phyloP scores from a whole-genome alignment of 805 yeast species.

The Candida nitratophila region DNA sequence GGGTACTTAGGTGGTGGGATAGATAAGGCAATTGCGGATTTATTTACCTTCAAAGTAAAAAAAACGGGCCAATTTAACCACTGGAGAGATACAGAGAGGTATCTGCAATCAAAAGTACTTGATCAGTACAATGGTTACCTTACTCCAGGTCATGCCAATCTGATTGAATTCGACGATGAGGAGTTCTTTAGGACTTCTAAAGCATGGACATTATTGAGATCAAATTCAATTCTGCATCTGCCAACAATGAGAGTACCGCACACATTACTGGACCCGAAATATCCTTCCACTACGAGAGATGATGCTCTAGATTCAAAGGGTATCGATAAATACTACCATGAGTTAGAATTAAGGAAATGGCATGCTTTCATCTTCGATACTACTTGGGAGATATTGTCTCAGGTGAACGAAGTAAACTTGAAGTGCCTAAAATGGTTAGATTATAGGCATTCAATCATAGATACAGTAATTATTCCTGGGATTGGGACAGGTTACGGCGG shows the following conservation, averaged over 20 bases:
- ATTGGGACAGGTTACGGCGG: conserved; percentile 34
- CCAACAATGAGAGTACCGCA: conserved; percentile 35
- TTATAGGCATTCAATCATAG: conserved; percentile 12
- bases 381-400: conserved; percentile 28
- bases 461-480: conserved; percentile 28
- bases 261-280: conserved; percentile 1
- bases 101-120: conserved; percentile 10
- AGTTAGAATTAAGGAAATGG: conserved; percentile 5
- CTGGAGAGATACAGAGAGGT: conserved; percentile 17
- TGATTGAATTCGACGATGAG: conserved; percentile 21
- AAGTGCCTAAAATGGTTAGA: conserved; percentile 8
- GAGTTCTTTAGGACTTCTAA: conserved; percentile 12
- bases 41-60: conserved; percentile 11
- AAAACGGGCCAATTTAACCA: background rate
- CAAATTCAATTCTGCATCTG: conserved; percentile 26
- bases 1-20: conserved; percentile 49
- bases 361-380: conserved; percentile 27
- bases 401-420: conserved; percentile 16
- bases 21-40: conserved; percentile 30
- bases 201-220: conserved; percentile 23
- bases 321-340: conserved; percentile 1
- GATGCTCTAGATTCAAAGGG: background rate
- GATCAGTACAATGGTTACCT: conserved; percentile 23
- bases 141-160: conserved; percentile 22
- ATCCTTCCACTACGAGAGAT: no score